phyloP scores from a whole-genome alignment of 2,329 filamentous ascomycete genomes.

The Madurella mycetomatis region DNA sequence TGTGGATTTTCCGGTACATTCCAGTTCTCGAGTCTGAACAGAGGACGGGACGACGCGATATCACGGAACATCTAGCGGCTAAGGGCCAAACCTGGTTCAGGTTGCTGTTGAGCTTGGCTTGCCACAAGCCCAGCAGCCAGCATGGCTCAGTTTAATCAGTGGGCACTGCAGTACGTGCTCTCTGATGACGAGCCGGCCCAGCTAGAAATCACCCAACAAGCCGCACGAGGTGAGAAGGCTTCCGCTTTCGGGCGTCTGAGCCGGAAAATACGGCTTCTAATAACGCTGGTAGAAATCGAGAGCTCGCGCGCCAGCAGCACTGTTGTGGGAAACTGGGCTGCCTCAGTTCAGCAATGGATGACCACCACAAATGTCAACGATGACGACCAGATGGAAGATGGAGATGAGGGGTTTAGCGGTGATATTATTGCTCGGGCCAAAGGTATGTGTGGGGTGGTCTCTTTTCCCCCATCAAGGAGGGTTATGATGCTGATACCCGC shows the following conservation, averaged over 20 bases:
- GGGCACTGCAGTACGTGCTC: constrained; percentile 52
- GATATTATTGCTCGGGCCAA: constrained; percentile 52
- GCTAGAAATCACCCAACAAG: constrained; percentile 39
- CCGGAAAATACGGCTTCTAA: neutral
- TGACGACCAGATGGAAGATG: constrained; percentile 33
- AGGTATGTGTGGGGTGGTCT: constrained; percentile 31
- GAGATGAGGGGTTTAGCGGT: constrained; percentile 40
- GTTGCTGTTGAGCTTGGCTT: neutral
- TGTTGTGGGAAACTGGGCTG: constrained; percentile 51
- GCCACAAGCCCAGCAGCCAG: neutral
- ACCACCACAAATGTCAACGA: constrained; percentile 31
- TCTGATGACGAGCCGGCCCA: constrained; percentile 43
- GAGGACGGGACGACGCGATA: too few relatives aligned
- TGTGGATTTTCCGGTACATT: too few relatives aligned
- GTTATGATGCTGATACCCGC: neutral
- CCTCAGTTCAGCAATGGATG: constrained; percentile 53
- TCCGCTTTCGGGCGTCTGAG: too few relatives aligned
- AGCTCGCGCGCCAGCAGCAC: constrained; percentile 40
- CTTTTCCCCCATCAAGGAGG: neutral
- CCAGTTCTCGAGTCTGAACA: too few relatives aligned
- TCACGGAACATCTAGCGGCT: too few relatives aligned
- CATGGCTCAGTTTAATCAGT: constrained; percentile 50
- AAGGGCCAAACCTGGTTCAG: too few relatives aligned
- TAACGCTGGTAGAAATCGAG: constrained; percentile 40
- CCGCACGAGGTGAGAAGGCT: constrained; percentile 37